These are phyloP conservation scores for Anisodus tanguticus DNA, from an alignment of 257 asterid species.

Conservation along the genomic window DNA sequence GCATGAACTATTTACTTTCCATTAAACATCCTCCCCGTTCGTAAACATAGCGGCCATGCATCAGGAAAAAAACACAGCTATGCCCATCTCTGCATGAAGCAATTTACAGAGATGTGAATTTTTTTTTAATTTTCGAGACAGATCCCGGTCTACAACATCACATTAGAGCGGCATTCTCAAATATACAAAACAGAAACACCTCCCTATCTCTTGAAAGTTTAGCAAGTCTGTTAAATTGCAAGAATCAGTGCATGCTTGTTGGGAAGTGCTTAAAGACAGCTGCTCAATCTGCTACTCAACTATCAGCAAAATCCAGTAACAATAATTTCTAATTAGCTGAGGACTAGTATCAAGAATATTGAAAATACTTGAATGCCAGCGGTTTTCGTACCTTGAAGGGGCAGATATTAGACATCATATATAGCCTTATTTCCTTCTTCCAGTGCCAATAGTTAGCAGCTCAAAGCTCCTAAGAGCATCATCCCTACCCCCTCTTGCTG, in stretches of 20 bases:
- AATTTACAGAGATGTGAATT: background rate
- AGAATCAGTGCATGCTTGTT: slow-evolving; percentile 20
- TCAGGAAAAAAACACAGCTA: background rate
- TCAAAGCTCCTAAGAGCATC: slow-evolving; percentile 83
- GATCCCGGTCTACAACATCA: background rate
- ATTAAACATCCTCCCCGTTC: background rate
- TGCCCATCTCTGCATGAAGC: background rate
- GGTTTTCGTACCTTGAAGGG: background rate
- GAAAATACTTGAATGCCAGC: background rate
- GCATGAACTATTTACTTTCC: slow-evolving; percentile 27
- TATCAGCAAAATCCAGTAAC: background rate
- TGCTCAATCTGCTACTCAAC: slow-evolving; percentile 13
- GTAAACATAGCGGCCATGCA: background rate
- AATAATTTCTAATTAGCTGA: background rate
- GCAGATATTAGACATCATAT: background rate
- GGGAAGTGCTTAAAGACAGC: background rate
- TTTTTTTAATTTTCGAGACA: slow-evolving; percentile 6
- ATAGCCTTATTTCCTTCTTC: slow-evolving; percentile 61
- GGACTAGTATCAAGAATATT: slow-evolving; percentile 1
- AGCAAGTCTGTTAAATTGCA: slow-evolving; percentile 24
- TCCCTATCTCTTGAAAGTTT: slow-evolving; percentile 1
- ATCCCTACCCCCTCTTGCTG: slow-evolving; percentile 68
- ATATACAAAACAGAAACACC: slow-evolving; percentile 23
- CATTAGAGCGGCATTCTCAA: slow-evolving; percentile 21
- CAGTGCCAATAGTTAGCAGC: slow-evolving; percentile 74